These are phyloP conservation scores for Carex littledalei DNA, from an alignment of 176 grass and related monocot genomes.

Conservation along the genomic window DNA sequence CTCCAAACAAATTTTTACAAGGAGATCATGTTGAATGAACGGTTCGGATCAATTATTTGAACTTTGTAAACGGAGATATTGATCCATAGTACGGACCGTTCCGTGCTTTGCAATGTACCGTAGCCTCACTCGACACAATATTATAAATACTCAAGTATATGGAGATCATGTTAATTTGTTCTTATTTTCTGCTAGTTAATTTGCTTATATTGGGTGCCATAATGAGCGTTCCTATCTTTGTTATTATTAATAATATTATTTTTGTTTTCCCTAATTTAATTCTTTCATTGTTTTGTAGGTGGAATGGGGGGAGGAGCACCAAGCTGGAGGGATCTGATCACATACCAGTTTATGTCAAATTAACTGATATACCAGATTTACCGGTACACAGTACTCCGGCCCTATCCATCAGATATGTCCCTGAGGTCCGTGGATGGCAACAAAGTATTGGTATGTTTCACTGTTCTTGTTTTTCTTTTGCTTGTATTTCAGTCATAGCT, in stretches of 20 bases:
- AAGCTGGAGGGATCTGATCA: constrained; percentile 99
- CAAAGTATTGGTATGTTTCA: constrained; percentile 61
- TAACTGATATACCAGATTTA: constrained; percentile 61
- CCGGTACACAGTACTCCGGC: constrained; percentile 59
- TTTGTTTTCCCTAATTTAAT: constrained; percentile 12
- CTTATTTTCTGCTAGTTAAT: neutral
- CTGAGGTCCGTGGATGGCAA: constrained; percentile 79
- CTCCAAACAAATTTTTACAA: too few species aligned
- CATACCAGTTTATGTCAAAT: constrained; percentile 78
- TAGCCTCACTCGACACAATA: too few species aligned
- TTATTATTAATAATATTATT: neutral
- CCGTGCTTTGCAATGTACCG: too few species aligned
- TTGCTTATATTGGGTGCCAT: neutral
- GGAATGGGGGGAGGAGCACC: constrained; percentile 85
- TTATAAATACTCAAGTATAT: too few species aligned
- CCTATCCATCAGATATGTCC: constrained; percentile 78
- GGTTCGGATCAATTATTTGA: too few species aligned
- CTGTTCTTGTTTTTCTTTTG: neutral
- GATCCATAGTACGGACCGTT: too few species aligned
- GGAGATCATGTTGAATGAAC: too few species aligned
- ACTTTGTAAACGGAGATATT: too few species aligned
- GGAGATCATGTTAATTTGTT: neutral
- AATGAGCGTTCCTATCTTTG: neutral
- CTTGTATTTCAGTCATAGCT: neutral
- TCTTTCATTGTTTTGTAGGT: constrained; percentile 54